Evolutionary conservation across 106 monocot genomes (phyloP).

Genomic region (Ottelia alismoides): DNA sequence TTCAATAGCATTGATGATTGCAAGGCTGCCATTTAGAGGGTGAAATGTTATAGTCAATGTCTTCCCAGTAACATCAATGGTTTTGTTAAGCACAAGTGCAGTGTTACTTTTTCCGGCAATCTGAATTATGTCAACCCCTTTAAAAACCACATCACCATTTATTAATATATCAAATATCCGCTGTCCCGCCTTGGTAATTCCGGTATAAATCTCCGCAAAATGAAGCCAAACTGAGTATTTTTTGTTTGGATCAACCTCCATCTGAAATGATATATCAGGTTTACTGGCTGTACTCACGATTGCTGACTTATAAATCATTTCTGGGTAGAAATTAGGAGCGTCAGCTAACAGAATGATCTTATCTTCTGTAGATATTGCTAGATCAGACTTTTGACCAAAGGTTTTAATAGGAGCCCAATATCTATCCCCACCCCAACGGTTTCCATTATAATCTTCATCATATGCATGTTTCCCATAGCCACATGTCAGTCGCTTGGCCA

Average conservation of each 20-base stretch:
- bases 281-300: constrained; percentile 62
- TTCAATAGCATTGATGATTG: constrained; percentile 86
- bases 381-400: constrained; percentile 45
- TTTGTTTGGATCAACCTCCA: constrained; percentile 72
- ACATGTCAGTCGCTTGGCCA: constrained; percentile 69
- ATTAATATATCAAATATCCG: constrained; percentile 80
- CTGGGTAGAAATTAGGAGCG: constrained; percentile 71
- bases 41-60: constrained; percentile 49
- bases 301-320: constrained; percentile 76
- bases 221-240: constrained; percentile 97
- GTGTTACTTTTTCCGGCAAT: constrained; percentile 42
- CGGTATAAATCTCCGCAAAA: constrained; percentile 85
- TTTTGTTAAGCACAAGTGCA: constrained; percentile 75
- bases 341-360: constrained; percentile 41
- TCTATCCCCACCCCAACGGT: constrained; percentile 87
- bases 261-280: constrained; percentile 49
- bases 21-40: constrained; percentile 50
- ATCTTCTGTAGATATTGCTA: constrained; percentile 61
- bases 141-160: constrained; percentile 62
- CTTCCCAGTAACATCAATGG: constrained; percentile 44
- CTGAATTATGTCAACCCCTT: constrained; percentile 57
- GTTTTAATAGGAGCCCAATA: constrained; percentile 57
- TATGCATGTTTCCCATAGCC: constrained; percentile 64
- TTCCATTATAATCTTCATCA: constrained; percentile 81
- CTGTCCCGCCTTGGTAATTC: constrained; percentile 33